Conservation (phyloP, 495 filamentous ascomycete genomes). For the Annulohypoxylon stygium region DNA sequence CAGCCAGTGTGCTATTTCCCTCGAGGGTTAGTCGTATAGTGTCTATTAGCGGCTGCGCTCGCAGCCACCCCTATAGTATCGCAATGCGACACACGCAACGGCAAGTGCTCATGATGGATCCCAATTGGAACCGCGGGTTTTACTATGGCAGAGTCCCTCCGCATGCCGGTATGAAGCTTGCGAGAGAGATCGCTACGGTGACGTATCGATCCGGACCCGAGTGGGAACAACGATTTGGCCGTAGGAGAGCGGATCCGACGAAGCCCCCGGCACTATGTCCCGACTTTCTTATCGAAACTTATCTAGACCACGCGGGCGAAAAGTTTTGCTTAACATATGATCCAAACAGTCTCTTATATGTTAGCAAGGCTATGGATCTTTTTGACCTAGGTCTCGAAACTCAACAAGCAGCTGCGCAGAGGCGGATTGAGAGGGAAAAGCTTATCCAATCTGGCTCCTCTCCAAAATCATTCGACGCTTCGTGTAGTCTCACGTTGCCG, state of each 20-base stretch:
- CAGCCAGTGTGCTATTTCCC: conserved; percentile 88
- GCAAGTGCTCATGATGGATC: conserved; percentile 98
- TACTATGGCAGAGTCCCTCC: conserved; percentile 93
- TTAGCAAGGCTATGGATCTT: conserved; percentile 98
- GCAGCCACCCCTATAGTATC: conserved; percentile 97
- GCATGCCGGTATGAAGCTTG: conserved; percentile 97
- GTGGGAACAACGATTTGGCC: conserved; percentile 96
- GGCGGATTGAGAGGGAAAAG: conserved; percentile 55
- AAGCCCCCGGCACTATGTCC: conserved; percentile 93
- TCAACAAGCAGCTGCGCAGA: conserved; percentile 61
- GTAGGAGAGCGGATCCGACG: conserved; percentile 85
- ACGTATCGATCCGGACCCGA: conserved; percentile 97
- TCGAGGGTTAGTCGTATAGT: conserved; percentile 84
- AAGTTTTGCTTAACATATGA: conserved; percentile 99
- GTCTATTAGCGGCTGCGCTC: conserved; percentile 92
- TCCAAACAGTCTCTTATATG: conserved; percentile 94
- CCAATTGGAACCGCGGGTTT: conserved; percentile 96
- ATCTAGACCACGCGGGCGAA: conserved; percentile 97
- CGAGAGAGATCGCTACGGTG: conserved; percentile 96
- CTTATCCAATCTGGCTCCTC: conserved; percentile 47
- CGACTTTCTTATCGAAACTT: conserved; percentile 98
- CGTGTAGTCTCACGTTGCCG: conserved; percentile 88
- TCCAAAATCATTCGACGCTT: conserved; percentile 51
- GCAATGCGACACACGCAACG: conserved; percentile 99
- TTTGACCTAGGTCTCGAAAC: conserved; percentile 88